These are phyloP conservation scores for Pigoraptor vietnamica DNA, from an alignment of 78 protist genomes.

Conservation along the genomic window DNA sequence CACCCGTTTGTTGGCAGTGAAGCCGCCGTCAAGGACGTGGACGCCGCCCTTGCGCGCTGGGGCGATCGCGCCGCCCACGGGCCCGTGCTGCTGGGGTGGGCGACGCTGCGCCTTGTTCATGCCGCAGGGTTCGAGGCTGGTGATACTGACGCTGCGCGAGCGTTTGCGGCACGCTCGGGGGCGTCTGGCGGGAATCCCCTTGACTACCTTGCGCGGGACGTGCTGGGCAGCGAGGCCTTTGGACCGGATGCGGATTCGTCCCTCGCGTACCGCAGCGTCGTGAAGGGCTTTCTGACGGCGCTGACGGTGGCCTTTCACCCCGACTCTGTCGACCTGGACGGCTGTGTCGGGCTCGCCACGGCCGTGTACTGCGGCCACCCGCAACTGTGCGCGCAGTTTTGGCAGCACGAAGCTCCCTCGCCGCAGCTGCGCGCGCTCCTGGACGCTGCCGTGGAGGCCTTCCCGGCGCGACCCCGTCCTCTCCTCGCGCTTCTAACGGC, in stretches of 20 bases:
- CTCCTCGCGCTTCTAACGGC: neutral
- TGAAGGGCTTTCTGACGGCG: neutral
- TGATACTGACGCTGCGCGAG: neutral
- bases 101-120: neutral
- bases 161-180: neutral
- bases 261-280: neutral
- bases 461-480: neutral
- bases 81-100: neutral
- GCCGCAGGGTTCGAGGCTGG: neutral
- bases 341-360: neutral
- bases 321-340: neutral
- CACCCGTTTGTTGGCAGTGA: neutral
- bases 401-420: neutral
- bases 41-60: neutral
- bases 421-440: neutral
- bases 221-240: neutral
- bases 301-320: neutral
- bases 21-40: neutral
- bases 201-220: neutral
- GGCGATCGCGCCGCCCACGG: neutral
- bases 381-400: neutral
- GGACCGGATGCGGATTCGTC: neutral
- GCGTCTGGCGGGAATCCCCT: neutral
- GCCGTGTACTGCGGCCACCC: neutral
- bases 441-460: neutral